phyloP scores from a whole-genome alignment of 2,329 filamentous ascomycete species.

The Penicillium freii region DNA sequence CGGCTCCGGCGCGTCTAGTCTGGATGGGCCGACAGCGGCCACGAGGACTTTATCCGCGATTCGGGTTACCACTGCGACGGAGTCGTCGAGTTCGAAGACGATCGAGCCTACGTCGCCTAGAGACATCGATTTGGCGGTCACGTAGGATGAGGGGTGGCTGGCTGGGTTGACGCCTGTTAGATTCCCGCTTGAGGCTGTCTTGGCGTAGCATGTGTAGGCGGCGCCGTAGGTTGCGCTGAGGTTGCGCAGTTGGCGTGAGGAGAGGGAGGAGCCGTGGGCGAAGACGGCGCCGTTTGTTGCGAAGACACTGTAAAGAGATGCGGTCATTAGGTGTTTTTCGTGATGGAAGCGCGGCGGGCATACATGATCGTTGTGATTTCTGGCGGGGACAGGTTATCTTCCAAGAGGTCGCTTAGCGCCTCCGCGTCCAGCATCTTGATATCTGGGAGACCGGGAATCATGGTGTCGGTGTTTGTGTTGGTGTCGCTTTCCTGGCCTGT shows the following conservation, averaged over 20 bases:
- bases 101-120: constrained; percentile 46
- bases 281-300: constrained; percentile 46
- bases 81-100: constrained; percentile 43
- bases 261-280: constrained; percentile 41
- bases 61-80: constrained; percentile 42
- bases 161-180: constrained; percentile 44
- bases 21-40: constrained; percentile 42
- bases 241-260: constrained; percentile 42
- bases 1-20: constrained; percentile 12
- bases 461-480: constrained; percentile 27
- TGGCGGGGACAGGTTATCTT: constrained; percentile 45
- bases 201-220: constrained; percentile 45
- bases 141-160: constrained; percentile 44
- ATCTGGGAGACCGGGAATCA: constrained; percentile 43
- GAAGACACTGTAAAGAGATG: constrained; percentile 35
- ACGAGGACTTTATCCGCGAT: constrained; percentile 46
- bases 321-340: not conserved
- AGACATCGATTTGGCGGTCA: constrained; percentile 42
- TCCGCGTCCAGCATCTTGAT: constrained; percentile 46
- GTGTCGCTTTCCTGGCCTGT: constrained; percentile 6
- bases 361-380: constrained; percentile 47
- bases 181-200: constrained; percentile 41
- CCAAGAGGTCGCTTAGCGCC: constrained; percentile 41
- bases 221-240: constrained; percentile 45
- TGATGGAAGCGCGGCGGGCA: not conserved